Base-by-base conservation (phyloP, 371 early-diverging fungal genomes). In the Saksenaea vasiformis region DNA sequence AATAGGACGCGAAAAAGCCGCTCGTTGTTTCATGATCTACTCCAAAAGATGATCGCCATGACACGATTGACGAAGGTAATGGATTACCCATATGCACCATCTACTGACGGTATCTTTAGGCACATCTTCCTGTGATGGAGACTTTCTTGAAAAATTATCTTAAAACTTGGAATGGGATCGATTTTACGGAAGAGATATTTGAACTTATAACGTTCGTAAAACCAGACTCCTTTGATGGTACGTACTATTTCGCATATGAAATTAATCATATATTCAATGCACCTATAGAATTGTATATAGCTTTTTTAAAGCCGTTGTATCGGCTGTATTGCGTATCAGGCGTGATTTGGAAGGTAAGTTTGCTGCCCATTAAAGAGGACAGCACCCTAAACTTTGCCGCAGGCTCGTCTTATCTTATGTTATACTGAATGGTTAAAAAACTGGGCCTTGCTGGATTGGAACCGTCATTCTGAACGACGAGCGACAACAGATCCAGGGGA, bases 381-480 rank as follows among this genome's bases (percentile, higher is more conserved):
- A 51, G 5, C n/a, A 31, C 5, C 3, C 22, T n/a, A 19, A 47
- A 22, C 13, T 9, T 58, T 53, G 44, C 0, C 53, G 10, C 64
- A 80, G 79, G 62, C 82, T 3, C 72, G 69, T 34, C 69, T 87
- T 17, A 67, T 87, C 19, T 63, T 77, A 1, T 77, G 80, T 47
- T 85, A 81, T 41, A 69, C 78, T 9, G 72, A 67, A 15, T 73
- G 77, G 70, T 56, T 85, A 8, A 74, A 76, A 26, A 78, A 76
- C 35, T 87, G 85, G 85, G 78, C 78, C 2, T 60, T 79, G 24
- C 57, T 83, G 47, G 78, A 80, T 37, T 87, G 87, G 87, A 68
- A 64, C 5, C 70, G 72, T 8, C 83, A 84, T 62, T 36, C 53
- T n/a, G 34, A 67, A 19, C 34, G 64, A 8, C 47, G 71, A 28